Evolutionary conservation across 129 eudicot species (phyloP).

Genomic region (Tagetes erecta): DNA sequence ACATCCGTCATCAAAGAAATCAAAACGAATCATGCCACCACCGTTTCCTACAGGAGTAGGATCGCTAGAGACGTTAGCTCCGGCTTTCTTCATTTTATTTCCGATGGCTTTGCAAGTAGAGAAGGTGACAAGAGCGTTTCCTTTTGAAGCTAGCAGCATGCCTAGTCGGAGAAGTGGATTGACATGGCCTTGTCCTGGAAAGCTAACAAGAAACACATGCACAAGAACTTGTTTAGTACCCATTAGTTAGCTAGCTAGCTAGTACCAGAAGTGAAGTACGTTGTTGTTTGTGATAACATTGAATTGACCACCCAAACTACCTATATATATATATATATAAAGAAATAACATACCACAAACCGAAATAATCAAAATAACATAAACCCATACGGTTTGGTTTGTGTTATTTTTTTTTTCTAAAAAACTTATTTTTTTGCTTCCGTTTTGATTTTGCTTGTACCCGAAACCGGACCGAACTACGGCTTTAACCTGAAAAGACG

Average conservation of each 20-base stretch:
- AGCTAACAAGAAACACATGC: constrained; percentile 32
- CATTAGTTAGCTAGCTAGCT: not conserved
- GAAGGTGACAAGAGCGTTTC: constrained; percentile 39
- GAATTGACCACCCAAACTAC: too few species aligned
- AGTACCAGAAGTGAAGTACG: too few species aligned
- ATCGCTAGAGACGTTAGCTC: constrained; percentile 22
- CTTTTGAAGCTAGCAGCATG: constrained; percentile 34
- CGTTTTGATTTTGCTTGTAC: too few species aligned
- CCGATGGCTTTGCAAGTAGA: constrained; percentile 28
- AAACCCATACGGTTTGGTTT: too few species aligned
- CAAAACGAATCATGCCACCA: constrained; percentile 62
- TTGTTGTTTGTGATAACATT: too few species aligned
- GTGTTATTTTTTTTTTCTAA: too few species aligned
- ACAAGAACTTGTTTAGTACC: constrained; percentile 5
- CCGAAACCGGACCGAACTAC: too few species aligned
- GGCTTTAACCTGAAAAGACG: too few species aligned
- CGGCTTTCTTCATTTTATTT: constrained; percentile 33
- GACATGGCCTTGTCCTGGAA: constrained; percentile 41
- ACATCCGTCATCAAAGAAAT: constrained; percentile 69
- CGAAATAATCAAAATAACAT: too few species aligned
- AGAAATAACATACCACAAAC: too few species aligned
- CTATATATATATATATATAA: too few species aligned
- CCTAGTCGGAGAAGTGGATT: constrained; percentile 39
- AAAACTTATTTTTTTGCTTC: too few species aligned
- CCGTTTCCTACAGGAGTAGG: constrained; percentile 51